Base-by-base conservation (phyloP, 148 eudicot species). In the Vaccinium macrocarpon region DNA sequence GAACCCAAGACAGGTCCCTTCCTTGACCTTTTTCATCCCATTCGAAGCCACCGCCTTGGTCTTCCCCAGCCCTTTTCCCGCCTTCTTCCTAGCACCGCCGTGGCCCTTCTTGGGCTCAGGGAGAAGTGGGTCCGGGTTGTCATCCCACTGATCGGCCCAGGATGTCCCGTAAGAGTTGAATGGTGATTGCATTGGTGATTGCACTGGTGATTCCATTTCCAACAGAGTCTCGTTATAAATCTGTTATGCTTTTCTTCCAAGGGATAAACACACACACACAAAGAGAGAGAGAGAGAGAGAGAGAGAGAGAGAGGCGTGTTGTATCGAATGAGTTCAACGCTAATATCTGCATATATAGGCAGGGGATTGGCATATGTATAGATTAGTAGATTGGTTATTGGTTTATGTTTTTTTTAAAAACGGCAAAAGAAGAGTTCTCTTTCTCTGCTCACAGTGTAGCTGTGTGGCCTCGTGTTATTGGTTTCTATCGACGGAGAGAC, bases 101-200 rank as follows among this genome's bases (percentile, higher is more conserved):
- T 87, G 82, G 14, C 82, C 84, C 16, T 50, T 23, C 29, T 29
- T 89, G 81, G 42, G 81, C 59, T 79, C 82, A 2, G 16, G 25
- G 2, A 82, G 70, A 3, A 52, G 53, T 32, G 81, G 46, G 50
- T 87, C 88, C 4, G 89, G 86, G 70, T 77, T 87, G 23, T 81
- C 76, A 84, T 94, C 98, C 93, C 94, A 93, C 66, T 94, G 98
- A 80, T 94, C 98, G 0, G 96, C 96, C 98, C 98, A 94, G 27
- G 94, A 89, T 2, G 89, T 85, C 27, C 78, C 78, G 48, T 38
- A 19, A 10, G 70, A 62, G 70, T 18, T 8, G 51, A 64, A 64
- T 11, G 49, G 64, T n/a, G 27, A 49, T 46, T 23, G 42, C 83
- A 62, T 81, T 49, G 21, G 51, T n/a, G 27, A 49, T 46, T 23